Conservation (phyloP, 805 yeast genomes). For the Pichia deserticola region DNA sequence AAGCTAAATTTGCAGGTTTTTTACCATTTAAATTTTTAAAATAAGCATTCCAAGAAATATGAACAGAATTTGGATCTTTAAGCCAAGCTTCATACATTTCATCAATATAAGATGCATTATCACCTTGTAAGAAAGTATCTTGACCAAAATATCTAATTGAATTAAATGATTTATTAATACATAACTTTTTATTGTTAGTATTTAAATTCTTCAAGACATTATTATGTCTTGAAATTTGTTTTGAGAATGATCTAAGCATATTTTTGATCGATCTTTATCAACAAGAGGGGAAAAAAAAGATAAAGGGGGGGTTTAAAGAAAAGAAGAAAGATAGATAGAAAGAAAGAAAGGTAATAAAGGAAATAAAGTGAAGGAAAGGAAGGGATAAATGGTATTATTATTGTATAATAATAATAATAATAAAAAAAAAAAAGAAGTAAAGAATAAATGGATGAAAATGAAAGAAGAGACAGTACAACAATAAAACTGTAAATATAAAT, state of each 20-base stretch:
- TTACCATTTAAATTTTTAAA: slow-evolving; percentile 77
- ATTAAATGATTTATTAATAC: not conserved
- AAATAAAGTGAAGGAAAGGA: no score
- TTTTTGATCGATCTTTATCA: slow-evolving; percentile 5
- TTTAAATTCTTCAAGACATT: slow-evolving; percentile 12
- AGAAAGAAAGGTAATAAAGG: no score
- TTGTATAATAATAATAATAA: no score
- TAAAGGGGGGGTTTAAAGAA: not conserved
- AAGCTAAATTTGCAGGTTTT: slow-evolving; percentile 69
- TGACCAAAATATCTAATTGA: slow-evolving; percentile 30
- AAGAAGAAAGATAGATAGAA: no score
- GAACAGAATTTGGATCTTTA: slow-evolving; percentile 84
- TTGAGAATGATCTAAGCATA: slow-evolving; percentile 25
- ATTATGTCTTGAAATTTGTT: slow-evolving; percentile 19
- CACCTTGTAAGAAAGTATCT: slow-evolving; percentile 77
- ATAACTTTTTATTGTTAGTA: not conserved
- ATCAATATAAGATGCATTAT: slow-evolving; percentile 87
- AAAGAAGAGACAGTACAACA: not conserved
- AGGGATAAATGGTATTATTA: no score
- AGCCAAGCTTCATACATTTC: slow-evolving; percentile 97
- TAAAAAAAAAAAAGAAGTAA: not conserved
- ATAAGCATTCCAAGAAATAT: slow-evolving; percentile 94
- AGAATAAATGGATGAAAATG: not conserved
- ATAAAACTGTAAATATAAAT: no score
- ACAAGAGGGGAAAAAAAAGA: not conserved